Conservation (phyloP, 202 grass and related monocot genomes). For the Carex arenaria region DNA sequence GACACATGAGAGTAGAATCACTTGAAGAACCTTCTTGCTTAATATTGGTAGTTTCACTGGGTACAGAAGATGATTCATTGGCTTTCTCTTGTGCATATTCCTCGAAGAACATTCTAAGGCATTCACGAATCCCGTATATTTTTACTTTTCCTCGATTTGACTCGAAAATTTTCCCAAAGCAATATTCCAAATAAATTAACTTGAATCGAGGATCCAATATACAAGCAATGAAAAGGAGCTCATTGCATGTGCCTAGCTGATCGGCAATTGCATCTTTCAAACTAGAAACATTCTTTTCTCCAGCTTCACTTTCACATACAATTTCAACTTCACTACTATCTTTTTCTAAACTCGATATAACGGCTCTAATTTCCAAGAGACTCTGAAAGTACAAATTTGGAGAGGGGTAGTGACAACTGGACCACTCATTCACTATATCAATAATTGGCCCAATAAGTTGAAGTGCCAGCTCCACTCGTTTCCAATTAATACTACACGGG, state of each 20-base stretch:
- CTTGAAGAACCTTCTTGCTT: neutral
- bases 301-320: neutral
- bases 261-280: conserved; percentile 11
- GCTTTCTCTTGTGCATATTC: conserved; percentile 6
- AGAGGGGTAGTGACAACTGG: neutral
- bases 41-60: neutral
- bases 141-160: neutral
- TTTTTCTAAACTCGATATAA: conserved; percentile 3
- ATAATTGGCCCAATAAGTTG: neutral
- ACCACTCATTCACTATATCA: conserved; percentile 2
- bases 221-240: conserved; percentile 8
- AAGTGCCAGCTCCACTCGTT: conserved; percentile 13
- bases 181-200: conserved; percentile 16
- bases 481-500: conserved; percentile 7
- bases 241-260: conserved; percentile 8
- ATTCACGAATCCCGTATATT: conserved; percentile 19
- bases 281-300: neutral
- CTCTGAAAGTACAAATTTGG: conserved; percentile 8
- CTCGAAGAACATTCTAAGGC: conserved; percentile 15
- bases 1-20: neutral
- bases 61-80: neutral
- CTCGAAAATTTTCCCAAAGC: conserved; percentile 14
- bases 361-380: conserved; percentile 9
- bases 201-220: conserved; percentile 22
- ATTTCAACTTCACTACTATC: conserved; percentile 13